phyloP scores from a whole-genome alignment of 345 rosid species.

The Syzygium oleosum region DNA sequence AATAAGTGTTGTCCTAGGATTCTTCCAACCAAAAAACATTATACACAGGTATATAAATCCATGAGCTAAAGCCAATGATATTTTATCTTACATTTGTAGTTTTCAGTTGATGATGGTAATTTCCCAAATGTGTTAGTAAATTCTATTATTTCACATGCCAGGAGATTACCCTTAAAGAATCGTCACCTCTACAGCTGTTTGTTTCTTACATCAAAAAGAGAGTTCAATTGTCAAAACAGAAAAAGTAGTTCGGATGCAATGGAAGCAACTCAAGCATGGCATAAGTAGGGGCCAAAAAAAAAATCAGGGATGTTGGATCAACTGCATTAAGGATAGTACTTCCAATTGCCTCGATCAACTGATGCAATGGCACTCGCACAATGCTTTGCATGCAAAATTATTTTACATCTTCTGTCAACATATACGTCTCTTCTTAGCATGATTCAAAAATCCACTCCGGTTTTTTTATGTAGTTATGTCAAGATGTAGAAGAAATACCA shows the following conservation, averaged over 20 bases:
- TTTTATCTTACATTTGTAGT: neutral
- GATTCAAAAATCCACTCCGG: neutral
- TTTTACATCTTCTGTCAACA: neutral
- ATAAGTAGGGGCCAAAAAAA: neutral
- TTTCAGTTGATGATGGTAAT: neutral
- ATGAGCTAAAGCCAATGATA: neutral
- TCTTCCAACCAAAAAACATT: neutral
- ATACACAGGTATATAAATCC: neutral
- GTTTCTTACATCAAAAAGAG: neutral
- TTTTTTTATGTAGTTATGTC: neutral
- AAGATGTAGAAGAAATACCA: neutral
- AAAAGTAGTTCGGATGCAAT: neutral
- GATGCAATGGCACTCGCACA: neutral
- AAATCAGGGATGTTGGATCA: neutral
- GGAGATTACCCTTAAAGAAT: neutral
- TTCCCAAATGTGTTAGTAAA: accelerated
- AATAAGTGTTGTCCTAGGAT: neutral
- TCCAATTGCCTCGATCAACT: neutral
- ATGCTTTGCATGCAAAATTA: neutral
- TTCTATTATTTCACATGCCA: neutral
- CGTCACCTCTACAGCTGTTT: neutral
- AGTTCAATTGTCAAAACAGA: neutral
- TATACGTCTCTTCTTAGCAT: neutral
- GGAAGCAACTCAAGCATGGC: neutral
- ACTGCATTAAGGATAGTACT: neutral